Evolutionary conservation across 192 early-diverging fungal species (phyloP), one percentile per base, ranked within the genome.

Genomic region (Coemansia sp.): DNA sequence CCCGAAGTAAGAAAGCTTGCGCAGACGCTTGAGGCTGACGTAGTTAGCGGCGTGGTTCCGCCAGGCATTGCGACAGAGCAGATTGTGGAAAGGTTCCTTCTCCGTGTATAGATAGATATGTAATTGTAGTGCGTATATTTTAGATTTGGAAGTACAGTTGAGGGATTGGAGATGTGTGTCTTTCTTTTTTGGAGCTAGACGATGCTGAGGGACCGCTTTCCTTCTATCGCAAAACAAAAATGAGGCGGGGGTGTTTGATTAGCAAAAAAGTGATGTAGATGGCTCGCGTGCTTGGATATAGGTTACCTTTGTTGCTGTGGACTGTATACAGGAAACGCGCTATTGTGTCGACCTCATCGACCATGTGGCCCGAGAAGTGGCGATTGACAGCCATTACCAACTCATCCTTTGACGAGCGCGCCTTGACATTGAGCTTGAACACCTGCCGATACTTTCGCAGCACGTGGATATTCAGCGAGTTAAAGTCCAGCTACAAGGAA

Each of bases 271-370:
- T 19, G 8, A 6, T 53, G 10, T 24, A 11, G 21, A 53, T n/a
- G 4, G 4, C 19, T 11, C 50, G 8, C 17, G 2, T 19, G 9
- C 6, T 53, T 53, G 21, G 6, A 11, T 29, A 53, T 10, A 3
- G 36, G 61, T 64, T 66, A 72, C 79, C 79, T 61, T 78, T 77
- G 45, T 74, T 73, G 60, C 72, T 80, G 66, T 77, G 83, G 48
- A 79, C 77, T 0, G 77, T 73, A 59, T 80, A 84, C 21, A 84
- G 75, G 53, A 84, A 84, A 19, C 76, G 74, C 11, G 83, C 83
- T 73, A 84, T 77, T 66, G 83, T 84, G 59, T 84, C 78, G 9
- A 80, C 83, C 60, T 84, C 83, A 39, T 84, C 78, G 17, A 84
- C 83, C 29, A 69, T 66, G 51, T 77, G 74, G 59, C 39, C 63